Evolutionary conservation across 2,329 filamentous ascomycete species (phyloP).

Genomic region (Zasmidium cellare): DNA sequence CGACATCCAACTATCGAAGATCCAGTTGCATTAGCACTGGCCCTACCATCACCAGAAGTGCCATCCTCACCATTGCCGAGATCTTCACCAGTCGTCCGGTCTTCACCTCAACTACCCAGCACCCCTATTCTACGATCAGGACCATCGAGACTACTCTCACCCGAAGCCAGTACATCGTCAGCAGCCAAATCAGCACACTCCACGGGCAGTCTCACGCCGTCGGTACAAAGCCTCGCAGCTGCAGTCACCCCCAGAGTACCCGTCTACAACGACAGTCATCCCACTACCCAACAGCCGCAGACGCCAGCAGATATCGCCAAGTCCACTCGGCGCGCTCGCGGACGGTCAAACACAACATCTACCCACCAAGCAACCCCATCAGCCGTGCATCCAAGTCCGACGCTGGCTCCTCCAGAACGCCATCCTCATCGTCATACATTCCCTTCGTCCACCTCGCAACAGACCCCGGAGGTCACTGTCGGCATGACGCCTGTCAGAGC

Average conservation of each 20-base stretch:
- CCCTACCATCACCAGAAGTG: slow-evolving; percentile 19
- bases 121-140: slow-evolving; percentile 4
- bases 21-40: slow-evolving; percentile 20
- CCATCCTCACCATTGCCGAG: slow-evolving; percentile 8
- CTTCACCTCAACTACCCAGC: slow-evolving; percentile 4
- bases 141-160: background rate
- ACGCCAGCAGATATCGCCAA: slow-evolving; percentile 35
- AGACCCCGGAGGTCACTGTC: background rate
- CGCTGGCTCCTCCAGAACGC: slow-evolving; percentile 8
- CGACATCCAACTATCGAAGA: slow-evolving; percentile 10
- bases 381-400: background rate
- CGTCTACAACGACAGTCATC: slow-evolving; percentile 34
- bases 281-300: slow-evolving; percentile 32
- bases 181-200: background rate
- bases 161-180: slow-evolving; percentile 1
- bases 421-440: slow-evolving; percentile 14
- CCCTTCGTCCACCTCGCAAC: background rate
- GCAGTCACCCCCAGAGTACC: slow-evolving; percentile 21
- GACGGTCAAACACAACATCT: slow-evolving; percentile 18
- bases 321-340: slow-evolving; percentile 15
- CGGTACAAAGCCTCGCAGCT: slow-evolving; percentile 6
- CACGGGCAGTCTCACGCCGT: background rate
- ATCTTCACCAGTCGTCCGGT: background rate
- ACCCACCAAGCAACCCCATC: background rate
- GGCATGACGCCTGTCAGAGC: background rate